Evolutionary conservation across 192 early-diverging fungal species (phyloP).

Genomic region (Podila horticola): DNA sequence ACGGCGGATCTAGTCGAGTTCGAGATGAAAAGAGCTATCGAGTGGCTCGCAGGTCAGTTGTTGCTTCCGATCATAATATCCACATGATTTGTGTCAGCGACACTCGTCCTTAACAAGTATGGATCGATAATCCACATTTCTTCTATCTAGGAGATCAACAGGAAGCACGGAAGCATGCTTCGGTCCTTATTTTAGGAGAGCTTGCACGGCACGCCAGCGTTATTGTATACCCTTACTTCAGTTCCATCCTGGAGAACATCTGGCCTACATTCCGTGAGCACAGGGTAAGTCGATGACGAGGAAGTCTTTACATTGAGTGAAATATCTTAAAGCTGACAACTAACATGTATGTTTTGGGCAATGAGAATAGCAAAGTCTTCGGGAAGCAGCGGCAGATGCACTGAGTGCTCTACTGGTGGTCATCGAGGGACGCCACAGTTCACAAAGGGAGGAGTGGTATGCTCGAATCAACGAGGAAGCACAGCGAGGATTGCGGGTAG

Average conservation of each 20-base stretch:
- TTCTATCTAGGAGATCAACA: slow-evolving; percentile 69
- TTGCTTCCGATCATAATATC: neutral
- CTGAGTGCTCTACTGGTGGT: slow-evolving; percentile 81
- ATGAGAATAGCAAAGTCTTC: slow-evolving; percentile 58
- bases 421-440: slow-evolving; percentile 79
- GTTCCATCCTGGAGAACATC: slow-evolving; percentile 83
- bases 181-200: slow-evolving; percentile 79
- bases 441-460: slow-evolving; percentile 72
- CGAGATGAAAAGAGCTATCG: slow-evolving; percentile 84
- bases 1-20: slow-evolving; percentile 86
- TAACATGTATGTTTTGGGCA: neutral
- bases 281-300: slow-evolving; percentile 50
- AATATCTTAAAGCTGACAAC: neutral
- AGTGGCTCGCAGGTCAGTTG: slow-evolving; percentile 79
- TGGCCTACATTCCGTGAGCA: slow-evolving; percentile 85
- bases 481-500: slow-evolving; percentile 71
- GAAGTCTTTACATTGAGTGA: neutral
- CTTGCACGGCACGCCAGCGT: slow-evolving; percentile 81
- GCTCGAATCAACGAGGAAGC: slow-evolving; percentile 84
- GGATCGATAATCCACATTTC: neutral
- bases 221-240: slow-evolving; percentile 83
- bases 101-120: neutral
- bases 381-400: slow-evolving; percentile 86
- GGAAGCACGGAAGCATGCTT: slow-evolving; percentile 80
- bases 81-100: neutral